These are phyloP conservation scores for Diaporthe citrichinensis DNA, from an alignment of 2,329 filamentous ascomycete species.

Conservation along the genomic window DNA sequence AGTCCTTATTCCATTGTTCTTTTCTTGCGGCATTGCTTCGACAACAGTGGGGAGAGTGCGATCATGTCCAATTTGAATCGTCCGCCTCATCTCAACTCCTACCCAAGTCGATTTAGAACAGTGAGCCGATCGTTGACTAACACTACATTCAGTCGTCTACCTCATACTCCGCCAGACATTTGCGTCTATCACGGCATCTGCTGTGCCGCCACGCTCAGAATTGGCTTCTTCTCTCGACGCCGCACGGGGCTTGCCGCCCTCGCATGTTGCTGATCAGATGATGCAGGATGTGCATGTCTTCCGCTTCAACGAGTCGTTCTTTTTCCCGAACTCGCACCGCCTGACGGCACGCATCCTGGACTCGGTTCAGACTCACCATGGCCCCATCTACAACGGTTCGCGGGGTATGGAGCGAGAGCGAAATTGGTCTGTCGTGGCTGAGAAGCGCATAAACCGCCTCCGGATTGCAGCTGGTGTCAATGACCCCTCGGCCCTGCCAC, in stretches of 20 bases:
- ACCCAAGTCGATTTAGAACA: no score
- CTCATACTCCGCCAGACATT: constrained; percentile 72
- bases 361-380: constrained; percentile 61
- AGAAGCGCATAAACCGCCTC: constrained; percentile 61
- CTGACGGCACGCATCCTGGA: constrained; percentile 65
- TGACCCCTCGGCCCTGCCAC: constrained; percentile 51
- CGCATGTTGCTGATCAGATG: constrained; percentile 51
- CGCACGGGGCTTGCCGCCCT: constrained; percentile 44
- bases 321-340: constrained; percentile 73
- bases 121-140: background rate
- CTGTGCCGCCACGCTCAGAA: constrained; percentile 48
- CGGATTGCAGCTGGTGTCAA: constrained; percentile 56
- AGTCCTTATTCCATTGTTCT: no score
- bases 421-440: constrained; percentile 68
- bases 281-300: constrained; percentile 66
- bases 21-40: background rate
- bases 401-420: constrained; percentile 53
- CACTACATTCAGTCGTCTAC: constrained; percentile 60
- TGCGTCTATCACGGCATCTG: constrained; percentile 54
- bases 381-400: constrained; percentile 54
- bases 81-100: no score
- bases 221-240: constrained; percentile 47
- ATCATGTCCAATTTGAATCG: background rate
- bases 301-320: constrained; percentile 68
- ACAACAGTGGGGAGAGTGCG: background rate